Evolutionary conservation across 345 rosid genomes (phyloP), one percentile per base, ranked within the genome.

Genomic region (Psidium friedrichsthalianum): DNA sequence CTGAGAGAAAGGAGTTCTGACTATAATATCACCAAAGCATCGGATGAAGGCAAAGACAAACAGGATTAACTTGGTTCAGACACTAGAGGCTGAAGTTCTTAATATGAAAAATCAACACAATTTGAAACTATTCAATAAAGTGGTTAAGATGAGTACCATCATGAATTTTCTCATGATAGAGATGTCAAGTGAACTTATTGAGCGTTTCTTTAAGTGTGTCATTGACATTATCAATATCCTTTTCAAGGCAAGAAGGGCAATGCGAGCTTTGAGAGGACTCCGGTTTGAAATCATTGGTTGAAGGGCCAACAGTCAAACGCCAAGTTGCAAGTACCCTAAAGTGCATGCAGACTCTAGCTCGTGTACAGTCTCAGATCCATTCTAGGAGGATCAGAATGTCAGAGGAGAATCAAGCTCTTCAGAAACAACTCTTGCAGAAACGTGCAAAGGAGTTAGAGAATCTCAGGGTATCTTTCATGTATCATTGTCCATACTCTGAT

Each of bases 341-440:
- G 42, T 94, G 98, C 89, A 96, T 97, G 99, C 99, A 96, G 89
- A 93, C 97, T 87, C 94, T 96, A 27, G 90, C 98, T 27, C 94
- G 98, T 24, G 94, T 96, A 84, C 99, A 96, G 86, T 91, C 96
- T 74, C 99, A 96, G 86, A 94, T 97, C 89, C 93, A 92, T 58
- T 87, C 92, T 21, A 90, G 98, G 88, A 97, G 99, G 86, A 85
- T 93, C 85, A 92, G 96, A 87, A 93, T 95, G 97, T 88, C 93
- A 3, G 99, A 97, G 89, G 98, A 97, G 94, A 97, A 95, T 89
- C 98, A 93, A 83, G 96, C 98, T 86, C 95, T 95, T 52, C 99
- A 95, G 90, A 92, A 89, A 56, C 99, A 97, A 90, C 94, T 95
- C 52, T 89, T 95, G 86, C 98, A 96, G 89, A 95, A 97, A 85